These are phyloP conservation scores for Beverwykella pulmonaria DNA, from an alignment of 495 filamentous ascomycete genomes.

Conservation along the genomic window DNA sequence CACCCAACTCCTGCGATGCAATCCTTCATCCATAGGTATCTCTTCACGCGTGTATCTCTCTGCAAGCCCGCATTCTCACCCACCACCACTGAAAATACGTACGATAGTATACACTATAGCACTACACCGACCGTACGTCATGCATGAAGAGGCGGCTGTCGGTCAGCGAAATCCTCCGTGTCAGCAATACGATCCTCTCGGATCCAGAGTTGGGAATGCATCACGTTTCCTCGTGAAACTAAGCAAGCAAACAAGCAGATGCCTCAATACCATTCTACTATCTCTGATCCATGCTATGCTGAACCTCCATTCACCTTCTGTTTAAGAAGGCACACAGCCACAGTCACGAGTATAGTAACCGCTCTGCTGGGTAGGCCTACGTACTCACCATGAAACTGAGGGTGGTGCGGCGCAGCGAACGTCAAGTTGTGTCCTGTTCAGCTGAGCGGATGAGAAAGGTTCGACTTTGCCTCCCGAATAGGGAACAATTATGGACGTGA, in stretches of 20 bases:
- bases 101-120: too few species aligned
- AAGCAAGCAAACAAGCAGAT: too few species aligned
- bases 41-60: too few species aligned
- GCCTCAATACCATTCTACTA: too few species aligned
- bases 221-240: too few species aligned
- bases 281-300: neutral
- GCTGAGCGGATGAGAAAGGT: too few species aligned
- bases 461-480: neutral
- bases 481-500: neutral
- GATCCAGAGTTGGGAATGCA: neutral
- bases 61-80: too few species aligned
- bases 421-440: neutral
- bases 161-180: conserved; percentile 2
- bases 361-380: neutral
- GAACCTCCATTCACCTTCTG: neutral
- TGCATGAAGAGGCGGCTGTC: neutral
- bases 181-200: conserved; percentile 15
- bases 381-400: neutral
- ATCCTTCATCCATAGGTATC: too few species aligned
- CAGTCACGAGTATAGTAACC: neutral
- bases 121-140: neutral
- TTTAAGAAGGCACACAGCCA: neutral
- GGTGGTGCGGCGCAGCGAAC: neutral
- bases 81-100: too few species aligned
- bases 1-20: too few species aligned